Base-by-base conservation (phyloP, 73 alveolate species). In the Stentor roeselii region DNA sequence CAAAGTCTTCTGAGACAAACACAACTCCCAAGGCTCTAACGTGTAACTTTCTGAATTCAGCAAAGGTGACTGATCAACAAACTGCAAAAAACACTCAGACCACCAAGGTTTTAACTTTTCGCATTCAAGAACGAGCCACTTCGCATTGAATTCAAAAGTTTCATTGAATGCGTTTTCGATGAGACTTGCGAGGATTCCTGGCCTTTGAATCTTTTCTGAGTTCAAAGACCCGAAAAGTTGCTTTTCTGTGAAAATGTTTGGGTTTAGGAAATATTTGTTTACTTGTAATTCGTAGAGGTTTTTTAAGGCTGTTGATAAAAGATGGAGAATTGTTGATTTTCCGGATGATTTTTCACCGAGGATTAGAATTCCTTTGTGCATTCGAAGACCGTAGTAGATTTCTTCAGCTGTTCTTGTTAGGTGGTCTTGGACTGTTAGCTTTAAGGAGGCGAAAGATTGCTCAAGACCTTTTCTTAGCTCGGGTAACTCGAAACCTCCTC, bases 11-110 rank as follows among this genome's bases (percentile, higher is more conserved):
- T 67, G 80, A 67, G 80, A 21, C 0, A 67, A 2, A 21, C n/a
- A 2, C 41, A 67, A 21, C 34, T 67, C 80, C 80, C 80, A 67
- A 67, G 80, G n/a, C 80, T 67, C 80, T 21, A 67, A 67, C 21
- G 80, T 67, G 34, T 21, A 1, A 2, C 41, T 30, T 21, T 67
- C 80, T 67, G 80, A 67, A 30, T 34, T 21, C 14, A 67, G 37
- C 14, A 67, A 34, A 1, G 80, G 80, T 2, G 80, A 67, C 42
- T 21, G n/a, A n/a, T 67, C 80, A 27, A 67, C 11, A 21, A 67
- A 21, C 1, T 36, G 41, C 0, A 67, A 21, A 67, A 67, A 67
- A 21, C 41, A 30, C 1, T 67, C 80, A 67, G 41, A n/a, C 80
- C 80, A 67, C 80, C 80, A 67, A 34, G 80, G 41, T 32, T 67